Evolutionary conservation across 176 grass and related monocot genomes (phyloP).

Genomic region (Triticum aestivum): DNA sequence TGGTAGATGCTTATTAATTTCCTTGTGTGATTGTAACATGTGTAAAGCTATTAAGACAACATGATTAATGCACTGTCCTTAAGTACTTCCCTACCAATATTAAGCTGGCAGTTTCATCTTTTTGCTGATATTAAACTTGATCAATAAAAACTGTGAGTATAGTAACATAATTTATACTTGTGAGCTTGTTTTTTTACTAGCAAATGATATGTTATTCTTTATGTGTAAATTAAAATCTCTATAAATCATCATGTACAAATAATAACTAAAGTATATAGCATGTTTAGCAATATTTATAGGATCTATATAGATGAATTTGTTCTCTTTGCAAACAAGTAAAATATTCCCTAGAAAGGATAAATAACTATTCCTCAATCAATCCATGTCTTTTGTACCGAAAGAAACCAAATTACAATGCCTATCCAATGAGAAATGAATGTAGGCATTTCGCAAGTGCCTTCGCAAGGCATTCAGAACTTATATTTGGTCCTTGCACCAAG

Average conservation of each 20-base stretch:
- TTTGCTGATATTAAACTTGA: conserved; percentile 46
- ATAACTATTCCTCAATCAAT: conserved; percentile 15
- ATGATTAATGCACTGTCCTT: no score
- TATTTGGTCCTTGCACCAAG: conserved; percentile 5
- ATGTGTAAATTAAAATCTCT: conserved; percentile 4
- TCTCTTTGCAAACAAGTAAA: conserved; percentile 5
- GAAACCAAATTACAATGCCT: conserved; percentile 94
- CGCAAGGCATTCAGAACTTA: conserved; percentile 54
- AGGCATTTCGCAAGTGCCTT: conserved; percentile 96
- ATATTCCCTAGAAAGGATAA: not conserved
- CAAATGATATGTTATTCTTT: not conserved
- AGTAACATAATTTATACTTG: not conserved
- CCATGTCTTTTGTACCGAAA: conserved; percentile 96
- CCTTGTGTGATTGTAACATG: no score
- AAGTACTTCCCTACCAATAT: no score
- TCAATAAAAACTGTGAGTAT: conserved; percentile 84
- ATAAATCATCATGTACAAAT: conserved; percentile 15
- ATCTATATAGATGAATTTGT: conserved; percentile 1
- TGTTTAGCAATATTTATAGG: conserved; percentile 20
- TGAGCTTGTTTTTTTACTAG: not conserved
- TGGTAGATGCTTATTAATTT: no score
- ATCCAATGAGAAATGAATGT: conserved; percentile 92
- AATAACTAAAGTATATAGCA: not conserved
- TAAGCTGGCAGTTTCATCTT: no score
- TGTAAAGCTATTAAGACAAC: no score